Evolutionary conservation across 371 early-diverging fungal species (phyloP).

Genomic region (Smittium culicis): DNA sequence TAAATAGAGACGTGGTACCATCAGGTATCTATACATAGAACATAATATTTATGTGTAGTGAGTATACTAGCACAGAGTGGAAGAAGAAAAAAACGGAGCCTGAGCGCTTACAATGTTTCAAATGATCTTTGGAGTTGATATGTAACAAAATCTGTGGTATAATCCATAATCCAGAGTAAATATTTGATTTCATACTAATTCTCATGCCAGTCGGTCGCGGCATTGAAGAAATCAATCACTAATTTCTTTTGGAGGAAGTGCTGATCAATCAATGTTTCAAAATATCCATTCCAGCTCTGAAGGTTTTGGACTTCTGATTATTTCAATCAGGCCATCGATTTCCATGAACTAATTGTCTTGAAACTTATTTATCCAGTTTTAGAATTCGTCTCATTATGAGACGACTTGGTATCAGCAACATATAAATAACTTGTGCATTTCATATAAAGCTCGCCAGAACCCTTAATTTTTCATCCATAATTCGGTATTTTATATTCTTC

Average conservation of each 20-base stretch:
- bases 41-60: not conserved
- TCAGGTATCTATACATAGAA: not conserved
- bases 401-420: not conserved
- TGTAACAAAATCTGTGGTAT: not conserved
- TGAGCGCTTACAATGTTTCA: not conserved
- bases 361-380: not conserved
- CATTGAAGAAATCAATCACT: not conserved
- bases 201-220: not conserved
- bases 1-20: not conserved
- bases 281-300: not conserved
- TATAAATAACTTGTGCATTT: constrained; percentile 1
- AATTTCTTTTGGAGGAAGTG: not conserved
- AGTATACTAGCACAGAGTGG: not conserved
- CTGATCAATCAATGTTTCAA: not conserved
- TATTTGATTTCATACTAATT: not conserved
- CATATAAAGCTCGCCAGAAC: constrained; percentile 14
- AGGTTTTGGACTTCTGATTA: constrained; percentile 1
- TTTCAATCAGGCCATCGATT: constrained; percentile 1
- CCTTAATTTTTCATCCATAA: not conserved
- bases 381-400: not conserved
- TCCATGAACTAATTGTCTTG: not conserved
- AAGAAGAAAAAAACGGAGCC: not conserved
- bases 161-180: not conserved
- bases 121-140: not conserved
- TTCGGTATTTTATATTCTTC: not conserved